phyloP scores from a whole-genome alignment of 106 monocot genomes.

The Platanthera zijinensis region DNA sequence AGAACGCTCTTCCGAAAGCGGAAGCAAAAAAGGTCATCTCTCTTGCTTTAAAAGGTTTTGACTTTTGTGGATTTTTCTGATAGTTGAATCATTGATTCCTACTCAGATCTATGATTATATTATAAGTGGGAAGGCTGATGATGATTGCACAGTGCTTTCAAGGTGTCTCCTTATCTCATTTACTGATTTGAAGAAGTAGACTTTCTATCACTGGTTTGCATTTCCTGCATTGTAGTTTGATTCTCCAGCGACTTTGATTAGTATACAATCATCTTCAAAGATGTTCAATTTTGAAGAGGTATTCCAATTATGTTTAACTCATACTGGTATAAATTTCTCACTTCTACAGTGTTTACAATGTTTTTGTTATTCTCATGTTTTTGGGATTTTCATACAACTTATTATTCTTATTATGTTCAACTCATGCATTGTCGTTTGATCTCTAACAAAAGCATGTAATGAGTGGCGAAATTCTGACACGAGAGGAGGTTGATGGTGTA shows the following conservation, averaged over 20 bases:
- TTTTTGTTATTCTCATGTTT: too few relatives aligned
- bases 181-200: slow-evolving; percentile 92
- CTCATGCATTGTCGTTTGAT: too few relatives aligned
- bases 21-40: slow-evolving; percentile 65
- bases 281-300: slow-evolving; percentile 64
- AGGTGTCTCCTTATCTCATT: slow-evolving; percentile 87
- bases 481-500: slow-evolving; percentile 48
- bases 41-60: not conserved
- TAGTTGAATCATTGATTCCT: not conserved
- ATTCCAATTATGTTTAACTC: not conserved
- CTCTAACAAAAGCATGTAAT: slow-evolving; percentile 53
- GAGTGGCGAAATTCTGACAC: slow-evolving; percentile 71
- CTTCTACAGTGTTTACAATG: slow-evolving; percentile 5
- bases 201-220: slow-evolving; percentile 75
- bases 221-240: slow-evolving; percentile 88
- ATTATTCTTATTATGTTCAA: too few relatives aligned
- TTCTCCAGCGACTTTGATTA: slow-evolving; percentile 63
- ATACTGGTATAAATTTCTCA: not conserved
- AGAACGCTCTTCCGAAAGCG: slow-evolving; percentile 33
- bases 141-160: slow-evolving; percentile 56
- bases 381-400: slow-evolving; percentile 9
- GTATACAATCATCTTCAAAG: slow-evolving; percentile 48
- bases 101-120: slow-evolving; percentile 77
- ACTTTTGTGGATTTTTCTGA: not conserved
- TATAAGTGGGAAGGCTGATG: slow-evolving; percentile 60